These are phyloP conservation scores for Ochetophila trinervis DNA, from an alignment of 306 rosid genomes.

Conservation along the genomic window DNA sequence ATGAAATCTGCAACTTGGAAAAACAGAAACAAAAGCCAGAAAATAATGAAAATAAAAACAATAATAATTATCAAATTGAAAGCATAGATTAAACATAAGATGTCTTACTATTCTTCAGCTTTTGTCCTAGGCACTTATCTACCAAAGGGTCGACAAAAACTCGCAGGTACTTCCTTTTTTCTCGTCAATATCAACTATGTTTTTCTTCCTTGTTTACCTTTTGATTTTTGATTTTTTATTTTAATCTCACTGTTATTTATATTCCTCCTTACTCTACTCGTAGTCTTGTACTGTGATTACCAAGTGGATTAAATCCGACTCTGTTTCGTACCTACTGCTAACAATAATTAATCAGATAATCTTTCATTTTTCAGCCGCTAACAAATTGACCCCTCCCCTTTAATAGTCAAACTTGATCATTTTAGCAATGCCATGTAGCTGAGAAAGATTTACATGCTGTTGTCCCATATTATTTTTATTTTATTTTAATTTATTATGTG, in stretches of 20 bases:
- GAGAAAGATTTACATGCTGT: too few relatives aligned
- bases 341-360: not conserved
- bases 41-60: not conserved
- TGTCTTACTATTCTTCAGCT: constrained; percentile 12
- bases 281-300: not conserved
- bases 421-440: too few relatives aligned
- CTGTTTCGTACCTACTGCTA: too few relatives aligned
- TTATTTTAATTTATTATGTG: too few relatives aligned
- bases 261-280: not conserved
- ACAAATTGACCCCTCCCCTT: constrained; percentile 5
- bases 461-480: too few relatives aligned
- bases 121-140: constrained; percentile 9
- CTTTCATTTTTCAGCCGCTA: not conserved
- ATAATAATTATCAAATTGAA: not conserved
- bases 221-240: not conserved
- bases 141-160: constrained; percentile 1
- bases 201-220: not conserved
- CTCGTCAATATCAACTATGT: constrained; percentile 6
- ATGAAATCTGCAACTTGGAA: not conserved
- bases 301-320: not conserved
- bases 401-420: constrained; percentile 4
- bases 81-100: not conserved
- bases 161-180: constrained; percentile 1
- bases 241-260: not conserved
- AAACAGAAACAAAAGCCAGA: not conserved